Percentiles rank a stretch among this genome's conserved stretches.
phyloP scores from a whole-genome alignment of 2,329 filamentous ascomycete species.

The Calonectria hongkongensis region DNA sequence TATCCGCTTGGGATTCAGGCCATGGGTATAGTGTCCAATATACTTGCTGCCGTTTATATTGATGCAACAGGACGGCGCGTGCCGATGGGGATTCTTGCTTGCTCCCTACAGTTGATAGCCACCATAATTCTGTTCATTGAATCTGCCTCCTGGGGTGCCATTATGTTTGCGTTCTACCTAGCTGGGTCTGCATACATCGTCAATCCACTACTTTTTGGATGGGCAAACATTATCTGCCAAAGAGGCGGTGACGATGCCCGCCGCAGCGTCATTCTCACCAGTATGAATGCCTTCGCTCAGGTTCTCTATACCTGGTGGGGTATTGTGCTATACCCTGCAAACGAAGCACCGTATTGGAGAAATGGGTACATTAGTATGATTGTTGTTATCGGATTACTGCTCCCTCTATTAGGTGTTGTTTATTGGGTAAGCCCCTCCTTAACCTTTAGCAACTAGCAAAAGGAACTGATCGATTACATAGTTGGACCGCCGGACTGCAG shows the following conservation, averaged over 20 bases:
- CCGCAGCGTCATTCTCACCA: conserved; percentile 62
- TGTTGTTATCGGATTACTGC: neutral
- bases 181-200: conserved; percentile 52
- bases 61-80: conserved; percentile 45
- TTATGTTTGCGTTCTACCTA: conserved; percentile 51
- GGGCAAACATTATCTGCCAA: conserved; percentile 52
- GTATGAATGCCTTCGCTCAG: conserved; percentile 63
- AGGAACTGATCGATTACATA: neutral
- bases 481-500: neutral
- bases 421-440: neutral
- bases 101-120: conserved; percentile 45
- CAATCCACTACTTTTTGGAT: conserved; percentile 54
- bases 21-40: conserved; percentile 51
- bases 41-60: conserved; percentile 49
- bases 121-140: conserved; percentile 48
- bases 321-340: conserved; percentile 63
- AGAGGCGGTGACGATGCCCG: conserved; percentile 61
- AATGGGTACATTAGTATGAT: conserved; percentile 55
- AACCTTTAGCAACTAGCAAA: neutral
- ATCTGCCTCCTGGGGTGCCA: conserved; percentile 45
- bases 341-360: conserved; percentile 64
- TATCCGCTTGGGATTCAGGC: conserved; percentile 53
- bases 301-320: conserved; percentile 67
- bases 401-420: neutral
- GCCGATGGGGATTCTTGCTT: conserved; percentile 42